Base-by-base conservation (phyloP, 2,329 filamentous ascomycete species). In the Aureobasidium vineae region DNA sequence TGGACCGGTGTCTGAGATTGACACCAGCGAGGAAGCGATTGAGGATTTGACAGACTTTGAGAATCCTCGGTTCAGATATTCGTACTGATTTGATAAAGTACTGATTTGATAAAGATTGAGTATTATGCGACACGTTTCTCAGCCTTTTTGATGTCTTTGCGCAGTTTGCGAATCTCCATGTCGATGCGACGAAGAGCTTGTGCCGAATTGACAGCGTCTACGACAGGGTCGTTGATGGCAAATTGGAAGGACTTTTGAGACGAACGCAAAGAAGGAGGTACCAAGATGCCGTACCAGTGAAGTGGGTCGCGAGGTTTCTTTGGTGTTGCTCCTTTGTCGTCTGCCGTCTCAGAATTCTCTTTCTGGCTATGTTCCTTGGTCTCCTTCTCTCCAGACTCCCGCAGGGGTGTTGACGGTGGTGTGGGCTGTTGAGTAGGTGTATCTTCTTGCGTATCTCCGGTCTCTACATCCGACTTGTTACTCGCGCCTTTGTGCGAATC, bases 141-240 rank as follows among this genome's bases (percentile, higher is more conserved):
- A 2, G 71, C 70, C 70, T 79, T 82, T 69, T 76, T 76, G 5
- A 82, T 73, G 26, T 75, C 73, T 71, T 85, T 85, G 70, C 81
- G 77, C 59, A 79, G 65, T 66, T 88, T 80, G 43, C 88, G 82
- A 64, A 94, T 86, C 70, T 89, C 84, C 61, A 88, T 86, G 78
- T 92, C 90, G 5, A 90, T 74, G n/a, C 78, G 77, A 16, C 81
- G 80, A 84, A 94, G 86, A 71, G 86, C 82, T 33, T 81, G 80
- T 41, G 82, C 80, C n/a, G 90, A 75, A 1, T 82, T 83, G 7
- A 82, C 82, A 10, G 92, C 78, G 45, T 77, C 77, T 1, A 86
- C 83, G 2, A 92, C 76, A 3, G 88, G 75, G 0, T 81, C 76
- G 65, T 87, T 83, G 8, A 91, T 81, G 0, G 82, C 82, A 43